Evolutionary conservation across 75 land plant genomes (phyloP).

Genomic region (Selaginella tamariscina): DNA sequence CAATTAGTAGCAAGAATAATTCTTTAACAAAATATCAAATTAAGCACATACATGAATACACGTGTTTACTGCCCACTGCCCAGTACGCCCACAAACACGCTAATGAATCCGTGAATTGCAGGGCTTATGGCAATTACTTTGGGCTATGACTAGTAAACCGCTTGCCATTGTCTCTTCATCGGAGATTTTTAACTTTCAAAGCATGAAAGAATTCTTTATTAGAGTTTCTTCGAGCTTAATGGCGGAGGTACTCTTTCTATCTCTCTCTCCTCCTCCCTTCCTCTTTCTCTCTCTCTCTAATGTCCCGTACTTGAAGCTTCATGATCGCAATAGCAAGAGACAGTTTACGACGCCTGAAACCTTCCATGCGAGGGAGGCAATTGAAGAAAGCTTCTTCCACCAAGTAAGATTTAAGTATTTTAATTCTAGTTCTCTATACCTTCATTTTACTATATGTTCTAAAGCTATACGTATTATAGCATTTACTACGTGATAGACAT

Average conservation of each 20-base stretch:
- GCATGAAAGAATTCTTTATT: conserved; percentile 12
- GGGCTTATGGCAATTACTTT: conserved; percentile 89
- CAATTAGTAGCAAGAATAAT: no score
- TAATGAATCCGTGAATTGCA: no score
- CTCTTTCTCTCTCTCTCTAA: neutral
- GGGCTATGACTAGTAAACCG: conserved; percentile 43
- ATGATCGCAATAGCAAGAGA: conserved; percentile 85
- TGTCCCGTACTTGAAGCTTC: conserved; percentile 38
- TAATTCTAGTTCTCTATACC: neutral
- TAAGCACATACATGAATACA: no score
- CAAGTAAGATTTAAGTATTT: conserved; percentile 42
- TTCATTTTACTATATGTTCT: neutral
- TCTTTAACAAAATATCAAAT: no score
- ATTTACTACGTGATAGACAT: neutral
- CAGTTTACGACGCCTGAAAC: conserved; percentile 60
- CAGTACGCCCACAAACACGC: no score
- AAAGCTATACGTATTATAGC: neutral
- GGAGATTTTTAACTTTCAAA: conserved; percentile 30
- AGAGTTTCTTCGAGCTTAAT: neutral
- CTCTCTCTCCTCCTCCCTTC: no score
- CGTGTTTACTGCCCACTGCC: no score
- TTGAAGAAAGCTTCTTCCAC: conserved; percentile 56
- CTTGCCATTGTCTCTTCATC: conserved; percentile 17
- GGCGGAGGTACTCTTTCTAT: conserved; percentile 1
- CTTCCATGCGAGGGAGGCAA: conserved; percentile 73